A percentile compares a stretch with the other conserved stretches of the same genome.
phyloP scores from a whole-genome alignment of 306 rosid genomes.

The Acacia confusa region DNA sequence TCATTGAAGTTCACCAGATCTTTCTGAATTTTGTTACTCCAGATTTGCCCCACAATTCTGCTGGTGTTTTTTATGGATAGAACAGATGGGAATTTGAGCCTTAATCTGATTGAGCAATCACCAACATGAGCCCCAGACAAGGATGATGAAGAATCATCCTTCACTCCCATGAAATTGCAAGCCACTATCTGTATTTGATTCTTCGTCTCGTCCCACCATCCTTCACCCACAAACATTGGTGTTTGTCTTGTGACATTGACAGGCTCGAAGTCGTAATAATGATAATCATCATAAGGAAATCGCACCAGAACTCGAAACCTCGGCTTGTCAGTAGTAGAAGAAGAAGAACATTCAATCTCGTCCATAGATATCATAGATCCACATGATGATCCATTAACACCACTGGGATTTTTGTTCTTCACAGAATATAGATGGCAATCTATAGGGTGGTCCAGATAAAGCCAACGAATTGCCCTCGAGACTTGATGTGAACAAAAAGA shows the following conservation, averaged over 20 bases:
- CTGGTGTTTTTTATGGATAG: constrained; percentile 46
- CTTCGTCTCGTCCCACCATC: constrained; percentile 42
- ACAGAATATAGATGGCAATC: constrained; percentile 30
- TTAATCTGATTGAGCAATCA: constrained; percentile 52
- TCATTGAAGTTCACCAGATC: constrained; percentile 42
- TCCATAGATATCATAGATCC: constrained; percentile 24
- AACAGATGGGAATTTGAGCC: constrained; percentile 36
- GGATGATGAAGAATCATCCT: constrained; percentile 23
- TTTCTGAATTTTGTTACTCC: constrained; percentile 38
- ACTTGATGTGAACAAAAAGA: constrained; percentile 19
- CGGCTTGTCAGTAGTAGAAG: neutral
- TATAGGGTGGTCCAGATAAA: constrained; percentile 34
- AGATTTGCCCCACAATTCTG: constrained; percentile 42
- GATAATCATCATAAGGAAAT: neutral
- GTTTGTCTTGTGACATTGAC: neutral
- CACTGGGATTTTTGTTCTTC: constrained; percentile 38
- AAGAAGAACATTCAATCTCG: constrained; percentile 22
- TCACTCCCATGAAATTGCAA: constrained; percentile 37
- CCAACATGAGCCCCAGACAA: constrained; percentile 36
- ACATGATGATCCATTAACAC: neutral
- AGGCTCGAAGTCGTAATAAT: neutral
- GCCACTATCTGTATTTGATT: constrained; percentile 35
- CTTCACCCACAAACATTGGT: constrained; percentile 39
- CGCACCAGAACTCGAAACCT: constrained; percentile 40
- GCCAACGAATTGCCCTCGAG: neutral